These are phyloP conservation scores for Pyrenophora tritici-repentis DNA, from an alignment of 2,329 filamentous ascomycete genomes.

Conservation along the genomic window DNA sequence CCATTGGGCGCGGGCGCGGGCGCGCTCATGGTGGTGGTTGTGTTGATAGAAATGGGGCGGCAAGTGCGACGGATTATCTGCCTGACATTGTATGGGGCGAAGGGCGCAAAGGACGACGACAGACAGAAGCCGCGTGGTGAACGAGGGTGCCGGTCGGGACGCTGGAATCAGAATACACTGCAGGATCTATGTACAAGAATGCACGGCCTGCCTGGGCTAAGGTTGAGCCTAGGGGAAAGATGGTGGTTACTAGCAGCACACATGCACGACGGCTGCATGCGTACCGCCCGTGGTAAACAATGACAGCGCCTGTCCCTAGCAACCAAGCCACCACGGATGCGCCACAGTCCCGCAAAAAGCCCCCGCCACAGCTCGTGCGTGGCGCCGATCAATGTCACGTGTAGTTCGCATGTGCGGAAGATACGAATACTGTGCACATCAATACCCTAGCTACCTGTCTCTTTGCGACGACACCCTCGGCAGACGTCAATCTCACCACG, in stretches of 20 bases:
- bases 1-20: slow-evolving; percentile 63
- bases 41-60: slow-evolving; percentile 19
- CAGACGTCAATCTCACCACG: no score
- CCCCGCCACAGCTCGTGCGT: slow-evolving; percentile 1
- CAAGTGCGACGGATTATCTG: slow-evolving; percentile 31
- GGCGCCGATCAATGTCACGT: slow-evolving; percentile 7
- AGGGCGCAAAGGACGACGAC: slow-evolving; percentile 4
- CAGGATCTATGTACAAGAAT: slow-evolving; percentile 37
- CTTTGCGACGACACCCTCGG: no score
- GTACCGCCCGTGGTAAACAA: slow-evolving; percentile 15
- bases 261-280: slow-evolving; percentile 21
- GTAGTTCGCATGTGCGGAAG: slow-evolving; percentile 1
- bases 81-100: slow-evolving; percentile 31
- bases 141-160: neutral
- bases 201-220: slow-evolving; percentile 9
- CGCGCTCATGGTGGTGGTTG: slow-evolving; percentile 54
- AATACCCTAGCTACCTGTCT: no score
- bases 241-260: slow-evolving; percentile 7
- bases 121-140: slow-evolving; percentile 12
- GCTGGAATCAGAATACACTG: slow-evolving; percentile 14
- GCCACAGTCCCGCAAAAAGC: neutral
- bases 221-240: slow-evolving; percentile 8
- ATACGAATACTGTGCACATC: no score
- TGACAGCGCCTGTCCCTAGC: slow-evolving; percentile 15
- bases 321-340: slow-evolving; percentile 9